Evolutionary conservation across 345 rosid species (phyloP).

Genomic region (Lenwebbia sp.): DNA sequence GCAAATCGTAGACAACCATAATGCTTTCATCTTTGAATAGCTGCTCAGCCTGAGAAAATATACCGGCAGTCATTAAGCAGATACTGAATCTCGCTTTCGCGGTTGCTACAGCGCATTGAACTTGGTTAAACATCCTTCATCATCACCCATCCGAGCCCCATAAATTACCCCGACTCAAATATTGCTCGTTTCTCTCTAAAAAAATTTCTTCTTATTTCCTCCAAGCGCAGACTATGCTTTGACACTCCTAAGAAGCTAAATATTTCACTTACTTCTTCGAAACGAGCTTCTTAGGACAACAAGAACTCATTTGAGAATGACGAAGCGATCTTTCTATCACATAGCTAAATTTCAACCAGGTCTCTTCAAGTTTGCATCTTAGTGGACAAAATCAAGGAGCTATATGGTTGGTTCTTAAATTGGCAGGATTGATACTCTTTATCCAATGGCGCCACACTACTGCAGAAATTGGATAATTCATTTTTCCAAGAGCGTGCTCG

Average conservation of each 20-base stretch:
- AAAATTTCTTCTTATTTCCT: not conserved
- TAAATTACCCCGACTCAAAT: not conserved
- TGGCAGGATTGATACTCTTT: not conserved
- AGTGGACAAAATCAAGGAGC: not conserved
- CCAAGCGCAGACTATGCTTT: not conserved
- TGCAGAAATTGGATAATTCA: not conserved
- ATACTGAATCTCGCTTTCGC: not conserved
- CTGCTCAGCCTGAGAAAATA: conserved; percentile 37
- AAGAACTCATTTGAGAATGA: not conserved
- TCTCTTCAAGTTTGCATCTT: not conserved
- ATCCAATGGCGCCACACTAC: not conserved
- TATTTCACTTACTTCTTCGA: not conserved
- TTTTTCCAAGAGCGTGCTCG: not conserved
- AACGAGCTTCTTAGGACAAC: not conserved
- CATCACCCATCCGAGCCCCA: not conserved
- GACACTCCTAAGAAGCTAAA: not conserved
- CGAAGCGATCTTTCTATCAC: not conserved
- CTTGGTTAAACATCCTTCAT: not conserved
- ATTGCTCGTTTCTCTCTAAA: not conserved
- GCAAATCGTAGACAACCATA: conserved; percentile 31
- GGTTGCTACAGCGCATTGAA: not conserved
- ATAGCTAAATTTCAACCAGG: not conserved
- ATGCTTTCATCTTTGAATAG: conserved; percentile 43
- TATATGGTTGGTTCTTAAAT: not conserved
- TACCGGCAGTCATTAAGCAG: not conserved